Percentiles rank a stretch among this genome's conserved stretches.
These are phyloP conservation scores for Postia placenta DNA, from an alignment of 768 basidiomycete species.

Conservation along the genomic window DNA sequence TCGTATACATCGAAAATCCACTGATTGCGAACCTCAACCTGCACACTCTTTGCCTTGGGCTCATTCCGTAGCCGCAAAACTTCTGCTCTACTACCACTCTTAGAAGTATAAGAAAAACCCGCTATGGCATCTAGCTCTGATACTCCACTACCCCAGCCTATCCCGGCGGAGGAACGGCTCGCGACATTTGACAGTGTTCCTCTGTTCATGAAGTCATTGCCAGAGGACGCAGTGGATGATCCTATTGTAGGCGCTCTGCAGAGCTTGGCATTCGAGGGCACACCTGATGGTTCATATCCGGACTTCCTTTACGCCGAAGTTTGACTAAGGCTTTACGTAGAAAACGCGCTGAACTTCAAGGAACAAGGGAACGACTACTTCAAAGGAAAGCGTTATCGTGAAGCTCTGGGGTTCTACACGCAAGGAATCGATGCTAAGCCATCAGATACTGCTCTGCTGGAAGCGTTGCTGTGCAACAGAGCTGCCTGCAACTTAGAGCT, in stretches of 20 bases:
- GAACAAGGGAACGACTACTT: constrained; percentile 95
- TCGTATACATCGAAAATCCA: neutral
- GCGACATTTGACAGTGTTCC: constrained; percentile 61
- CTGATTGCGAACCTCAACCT: too few species aligned
- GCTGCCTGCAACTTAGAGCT: constrained; percentile 92
- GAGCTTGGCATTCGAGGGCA: constrained; percentile 82
- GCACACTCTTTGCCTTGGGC: too few species aligned
- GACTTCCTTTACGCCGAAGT: neutral
- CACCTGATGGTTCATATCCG: constrained; percentile 78
- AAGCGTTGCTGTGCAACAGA: constrained; percentile 79
- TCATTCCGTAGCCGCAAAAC: too few species aligned
- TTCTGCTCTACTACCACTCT: too few species aligned
- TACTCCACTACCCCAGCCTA: constrained; percentile 16
- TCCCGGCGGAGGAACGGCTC: constrained; percentile 30
- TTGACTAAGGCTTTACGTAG: constrained; percentile 32
- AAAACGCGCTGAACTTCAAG: constrained; percentile 89
- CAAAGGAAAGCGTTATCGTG: constrained; percentile 77
- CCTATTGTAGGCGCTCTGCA: constrained; percentile 75
- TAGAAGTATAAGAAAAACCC: too few species aligned
- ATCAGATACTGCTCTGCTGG: constrained; percentile 46
- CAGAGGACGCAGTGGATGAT: constrained; percentile 59
- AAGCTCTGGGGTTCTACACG: constrained; percentile 86
- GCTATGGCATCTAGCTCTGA: neutral
- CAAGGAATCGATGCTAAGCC: constrained; percentile 87
- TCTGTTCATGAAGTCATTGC: constrained; percentile 89